Evolutionary conservation across 306 rosid species (phyloP).

Genomic region (Neltuma alba): DNA sequence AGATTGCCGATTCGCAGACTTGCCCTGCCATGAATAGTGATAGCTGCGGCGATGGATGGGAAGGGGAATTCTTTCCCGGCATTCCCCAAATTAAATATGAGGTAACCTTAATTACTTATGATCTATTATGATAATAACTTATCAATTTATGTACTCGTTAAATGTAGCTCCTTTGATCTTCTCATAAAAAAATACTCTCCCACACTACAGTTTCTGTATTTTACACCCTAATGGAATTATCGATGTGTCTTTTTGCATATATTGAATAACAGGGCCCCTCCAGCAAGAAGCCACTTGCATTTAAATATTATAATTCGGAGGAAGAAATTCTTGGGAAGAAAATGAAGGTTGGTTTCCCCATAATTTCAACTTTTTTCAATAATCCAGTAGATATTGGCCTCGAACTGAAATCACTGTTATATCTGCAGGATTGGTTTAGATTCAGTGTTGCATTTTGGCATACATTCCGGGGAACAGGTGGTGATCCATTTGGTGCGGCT

Average conservation of each 20-base stretch:
- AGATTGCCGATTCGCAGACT: conserved; percentile 63
- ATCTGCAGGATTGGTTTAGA: conserved; percentile 84
- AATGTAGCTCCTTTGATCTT: background rate
- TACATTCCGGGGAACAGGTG: conserved; percentile 92
- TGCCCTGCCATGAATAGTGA: conserved; percentile 62
- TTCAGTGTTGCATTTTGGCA: conserved; percentile 99
- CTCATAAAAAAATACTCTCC: no score
- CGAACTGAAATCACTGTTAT: background rate
- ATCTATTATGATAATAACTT: no score
- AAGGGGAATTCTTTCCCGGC: conserved; percentile 83
- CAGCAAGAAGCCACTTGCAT: conserved; percentile 79
- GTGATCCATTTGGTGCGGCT: conserved; percentile 86
- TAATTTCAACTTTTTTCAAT: background rate
- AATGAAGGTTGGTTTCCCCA: conserved; percentile 75
- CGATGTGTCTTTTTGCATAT: no score
- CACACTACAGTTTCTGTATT: background rate
- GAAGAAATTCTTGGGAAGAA: conserved; percentile 88
- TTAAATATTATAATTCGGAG: conserved; percentile 82
- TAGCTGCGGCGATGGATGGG: conserved; percentile 63
- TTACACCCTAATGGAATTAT: background rate
- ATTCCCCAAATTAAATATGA: conserved; percentile 76
- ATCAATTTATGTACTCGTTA: background rate
- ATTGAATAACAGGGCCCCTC: no score
- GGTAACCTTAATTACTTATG: conserved; percentile 47
- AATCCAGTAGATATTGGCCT: conserved; percentile 26